Evolutionary conservation across 2,329 filamentous ascomycete genomes (phyloP).

Genomic region (Alternaria solani): DNA sequence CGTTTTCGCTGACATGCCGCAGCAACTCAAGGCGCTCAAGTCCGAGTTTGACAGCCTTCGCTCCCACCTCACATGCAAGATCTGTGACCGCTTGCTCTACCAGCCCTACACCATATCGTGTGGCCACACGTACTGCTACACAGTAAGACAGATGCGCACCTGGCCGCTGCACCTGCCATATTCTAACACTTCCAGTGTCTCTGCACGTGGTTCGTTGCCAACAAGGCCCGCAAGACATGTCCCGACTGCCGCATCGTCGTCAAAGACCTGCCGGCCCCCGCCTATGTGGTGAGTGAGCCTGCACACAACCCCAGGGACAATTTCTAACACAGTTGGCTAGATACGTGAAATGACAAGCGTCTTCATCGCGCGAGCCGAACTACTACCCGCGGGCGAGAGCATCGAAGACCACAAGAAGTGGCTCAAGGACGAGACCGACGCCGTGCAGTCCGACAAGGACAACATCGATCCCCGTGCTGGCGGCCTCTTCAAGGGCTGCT

Average conservation of each 20-base stretch:
- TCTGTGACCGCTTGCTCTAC: constrained; percentile 73
- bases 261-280: constrained; percentile 67
- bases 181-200: constrained; percentile 59
- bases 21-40: constrained; percentile 51
- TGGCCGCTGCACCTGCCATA: constrained; percentile 15
- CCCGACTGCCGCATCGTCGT: constrained; percentile 71
- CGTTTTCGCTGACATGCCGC: constrained; percentile 32
- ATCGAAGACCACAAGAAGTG: constrained; percentile 66
- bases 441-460: constrained; percentile 67
- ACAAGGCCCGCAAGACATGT: constrained; percentile 69
- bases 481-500: constrained; percentile 71
- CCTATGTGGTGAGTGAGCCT: constrained; percentile 64
- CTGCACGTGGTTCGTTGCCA: constrained; percentile 63
- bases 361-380: constrained; percentile 66
- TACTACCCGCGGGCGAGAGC: constrained; percentile 70
- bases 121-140: constrained; percentile 77
- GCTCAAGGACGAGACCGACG: constrained; percentile 66
- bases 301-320: neutral
- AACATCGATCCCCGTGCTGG: constrained; percentile 59
- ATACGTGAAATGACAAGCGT: constrained; percentile 71
- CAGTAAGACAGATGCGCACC: constrained; percentile 56
- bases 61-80: constrained; percentile 69
- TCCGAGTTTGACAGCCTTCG: constrained; percentile 69
- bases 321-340: constrained; percentile 45
- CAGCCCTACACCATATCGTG: constrained; percentile 74